Conservation (phyloP, 1,284 basidiomycete genomes). For the Bjerkandera adusta region DNA sequence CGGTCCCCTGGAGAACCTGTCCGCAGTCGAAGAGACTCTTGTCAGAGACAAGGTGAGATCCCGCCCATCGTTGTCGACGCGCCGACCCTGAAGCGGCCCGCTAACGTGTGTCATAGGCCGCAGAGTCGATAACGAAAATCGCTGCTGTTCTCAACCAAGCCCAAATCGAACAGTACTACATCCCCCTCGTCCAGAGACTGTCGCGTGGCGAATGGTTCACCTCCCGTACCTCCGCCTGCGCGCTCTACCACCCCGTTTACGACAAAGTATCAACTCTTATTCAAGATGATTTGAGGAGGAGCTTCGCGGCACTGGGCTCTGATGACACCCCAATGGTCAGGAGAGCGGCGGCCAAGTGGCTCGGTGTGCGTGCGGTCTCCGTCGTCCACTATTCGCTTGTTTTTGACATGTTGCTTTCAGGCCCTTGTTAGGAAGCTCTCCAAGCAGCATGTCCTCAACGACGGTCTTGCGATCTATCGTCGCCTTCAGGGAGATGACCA, state of each 20-base stretch:
- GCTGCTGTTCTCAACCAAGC: constrained; percentile 74
- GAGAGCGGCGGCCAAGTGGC: constrained; percentile 93
- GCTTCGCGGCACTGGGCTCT: constrained; percentile 80
- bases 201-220: constrained; percentile 99
- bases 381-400: constrained; percentile 7
- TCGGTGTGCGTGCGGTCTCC: constrained; percentile 67
- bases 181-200: constrained; percentile 89
- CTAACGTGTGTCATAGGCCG: too few species aligned
- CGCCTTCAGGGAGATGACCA: constrained; percentile 96
- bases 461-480: constrained; percentile 92
- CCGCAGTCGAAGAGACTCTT: constrained; percentile 96
- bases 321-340: constrained; percentile 99
- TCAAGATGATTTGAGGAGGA: constrained; percentile 90
- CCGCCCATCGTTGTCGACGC: too few species aligned
- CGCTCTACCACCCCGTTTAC: constrained; percentile 94
- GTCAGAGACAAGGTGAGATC: constrained; percentile 91
- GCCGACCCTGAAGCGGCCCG: too few species aligned
- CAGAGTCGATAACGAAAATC: constrained; percentile 95
- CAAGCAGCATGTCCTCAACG: constrained; percentile 80
- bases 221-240: constrained; percentile 94
- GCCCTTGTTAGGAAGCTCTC: constrained; percentile 76
- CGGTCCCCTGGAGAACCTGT: constrained; percentile 93
- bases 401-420: constrained; percentile 36
- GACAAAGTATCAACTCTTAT: constrained; percentile 68
- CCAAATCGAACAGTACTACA: constrained; percentile 90